A percentile compares a stretch with the other conserved stretches of the same genome.
Evolutionary conservation across 768 basidiomycete genomes (phyloP).

Genomic region (Sarcomyxa edulis): DNA sequence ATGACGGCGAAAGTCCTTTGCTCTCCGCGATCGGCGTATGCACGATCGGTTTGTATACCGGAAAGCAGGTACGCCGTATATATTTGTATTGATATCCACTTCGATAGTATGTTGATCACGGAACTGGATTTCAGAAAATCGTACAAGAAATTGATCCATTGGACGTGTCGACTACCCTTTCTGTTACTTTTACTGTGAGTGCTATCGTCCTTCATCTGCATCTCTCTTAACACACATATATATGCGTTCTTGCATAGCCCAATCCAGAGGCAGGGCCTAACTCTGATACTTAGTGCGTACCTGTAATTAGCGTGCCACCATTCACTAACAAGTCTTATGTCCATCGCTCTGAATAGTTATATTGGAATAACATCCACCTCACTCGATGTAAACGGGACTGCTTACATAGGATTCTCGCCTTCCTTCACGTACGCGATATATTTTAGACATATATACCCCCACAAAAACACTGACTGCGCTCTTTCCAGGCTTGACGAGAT

Average conservation of each 20-base stretch:
- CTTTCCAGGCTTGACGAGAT: slow-evolving; percentile 47
- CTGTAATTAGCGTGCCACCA: neutral
- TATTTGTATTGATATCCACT: neutral
- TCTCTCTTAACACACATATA: slow-evolving; percentile 1
- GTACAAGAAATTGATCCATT: slow-evolving; percentile 53
- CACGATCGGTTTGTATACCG: slow-evolving; percentile 54
- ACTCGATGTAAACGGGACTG: slow-evolving; percentile 21
- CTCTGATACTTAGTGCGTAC: slow-evolving; percentile 52
- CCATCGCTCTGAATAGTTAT: slow-evolving; percentile 38
- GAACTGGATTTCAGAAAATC: slow-evolving; percentile 40
- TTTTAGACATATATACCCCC: neutral
- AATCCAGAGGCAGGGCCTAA: slow-evolving; percentile 50
- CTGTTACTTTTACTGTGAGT: slow-evolving; percentile 51
- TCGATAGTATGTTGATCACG: slow-evolving; percentile 3
- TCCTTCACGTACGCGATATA: slow-evolving; percentile 44
- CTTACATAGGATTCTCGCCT: slow-evolving; percentile 43
- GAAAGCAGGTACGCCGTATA: slow-evolving; percentile 38
- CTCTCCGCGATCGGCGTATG: slow-evolving; percentile 45
- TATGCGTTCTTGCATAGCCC: slow-evolving; percentile 31
- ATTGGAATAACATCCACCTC: slow-evolving; percentile 46
- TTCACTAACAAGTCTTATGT: slow-evolving; percentile 5
- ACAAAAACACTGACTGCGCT: slow-evolving; percentile 1
- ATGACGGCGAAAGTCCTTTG: slow-evolving; percentile 52
- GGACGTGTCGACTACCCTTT: slow-evolving; percentile 41
- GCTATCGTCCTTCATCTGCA: neutral